Evolutionary conservation across 192 early-diverging fungal species (phyloP), one percentile per base, ranked within the genome.

Genomic region (Bifiguratus adelaidae): DNA sequence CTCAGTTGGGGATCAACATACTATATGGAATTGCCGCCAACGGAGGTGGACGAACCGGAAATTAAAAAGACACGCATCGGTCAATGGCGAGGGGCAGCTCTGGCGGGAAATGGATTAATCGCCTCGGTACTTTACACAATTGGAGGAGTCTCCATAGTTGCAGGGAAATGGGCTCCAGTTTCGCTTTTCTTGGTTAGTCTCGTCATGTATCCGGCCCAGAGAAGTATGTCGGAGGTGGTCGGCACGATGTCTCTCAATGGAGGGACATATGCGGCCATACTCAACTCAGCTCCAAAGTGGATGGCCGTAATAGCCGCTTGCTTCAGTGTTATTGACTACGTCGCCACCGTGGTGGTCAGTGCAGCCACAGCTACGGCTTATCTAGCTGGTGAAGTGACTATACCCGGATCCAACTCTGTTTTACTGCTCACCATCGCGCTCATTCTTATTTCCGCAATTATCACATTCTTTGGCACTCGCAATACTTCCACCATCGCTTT

Each of bases 151-250:
- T 53, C 61, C 4, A 30, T 60, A n/a, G 60, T 58, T 8, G 62
- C 77, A 3, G 74, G 71, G 21, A 60, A 65, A 61, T 68, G 65
- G 45, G 74, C 74, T 21, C 74, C 74, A 1, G 59, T 79, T n/a
- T 74, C 63, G 7, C 58, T 77, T 40, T 48, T 75, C 6, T 54
- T 77, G 8, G 55, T 72, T 20, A 44, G 67, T 2, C 13, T 71
- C 0, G 29, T 71, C 9, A 58, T 79, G 44, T 68, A 70, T 42
- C 64, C 71, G 24, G 65, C 65, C 48, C 68, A 66, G 29, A 38
- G 29, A n/a, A 70, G 76, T 32, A 58, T 79, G 37, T 65, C 55
- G 12, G 74, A 79, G 61, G 70, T 79, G 3, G 63, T 59, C 4
- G 56, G 61, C 3, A 47, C 68, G 1, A 35, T 79, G 13, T 71